Conservation (phyloP, 345 rosid genomes). For the Fremontodendron californicum region DNA sequence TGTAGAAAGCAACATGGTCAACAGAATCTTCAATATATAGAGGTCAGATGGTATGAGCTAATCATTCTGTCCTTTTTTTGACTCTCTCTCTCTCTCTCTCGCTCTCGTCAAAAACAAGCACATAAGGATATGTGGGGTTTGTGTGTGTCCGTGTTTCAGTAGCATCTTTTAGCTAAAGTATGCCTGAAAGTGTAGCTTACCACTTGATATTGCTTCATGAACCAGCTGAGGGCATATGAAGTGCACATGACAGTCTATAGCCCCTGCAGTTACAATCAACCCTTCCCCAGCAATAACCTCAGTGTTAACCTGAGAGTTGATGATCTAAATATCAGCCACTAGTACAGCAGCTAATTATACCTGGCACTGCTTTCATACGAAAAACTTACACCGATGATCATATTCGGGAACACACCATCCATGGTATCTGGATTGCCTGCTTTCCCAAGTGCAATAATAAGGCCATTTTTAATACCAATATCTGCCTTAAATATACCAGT, state of each 20-base stretch:
- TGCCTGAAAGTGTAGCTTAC: slow-evolving; percentile 40
- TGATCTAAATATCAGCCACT: slow-evolving; percentile 9
- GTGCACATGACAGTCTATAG: slow-evolving; percentile 95
- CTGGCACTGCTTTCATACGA: slow-evolving; percentile 8
- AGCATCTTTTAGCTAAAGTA: background rate
- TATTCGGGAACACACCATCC: slow-evolving; percentile 49
- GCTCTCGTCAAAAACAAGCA: background rate
- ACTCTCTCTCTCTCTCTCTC: background rate
- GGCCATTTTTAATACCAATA: slow-evolving; percentile 73
- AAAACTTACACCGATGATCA: slow-evolving; percentile 79
- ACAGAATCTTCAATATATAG: background rate
- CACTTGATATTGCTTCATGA: slow-evolving; percentile 93
- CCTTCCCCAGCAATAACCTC: slow-evolving; percentile 98
- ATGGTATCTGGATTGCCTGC: slow-evolving; percentile 89
- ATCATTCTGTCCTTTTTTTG: background rate
- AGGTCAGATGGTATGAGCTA: background rate
- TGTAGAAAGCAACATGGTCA: background rate
- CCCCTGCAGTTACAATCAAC: slow-evolving; percentile 88
- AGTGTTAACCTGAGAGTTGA: slow-evolving; percentile 51
- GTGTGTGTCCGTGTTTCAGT: background rate
- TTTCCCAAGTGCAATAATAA: slow-evolving; percentile 67
- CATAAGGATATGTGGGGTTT: background rate
- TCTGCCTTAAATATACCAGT: slow-evolving; percentile 88
- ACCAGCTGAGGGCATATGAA: slow-evolving; percentile 95
- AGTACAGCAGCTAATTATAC: background rate